Base-by-base conservation (phyloP, 2,329 filamentous ascomycete species). In the Blastomyces emzantsi region DNA sequence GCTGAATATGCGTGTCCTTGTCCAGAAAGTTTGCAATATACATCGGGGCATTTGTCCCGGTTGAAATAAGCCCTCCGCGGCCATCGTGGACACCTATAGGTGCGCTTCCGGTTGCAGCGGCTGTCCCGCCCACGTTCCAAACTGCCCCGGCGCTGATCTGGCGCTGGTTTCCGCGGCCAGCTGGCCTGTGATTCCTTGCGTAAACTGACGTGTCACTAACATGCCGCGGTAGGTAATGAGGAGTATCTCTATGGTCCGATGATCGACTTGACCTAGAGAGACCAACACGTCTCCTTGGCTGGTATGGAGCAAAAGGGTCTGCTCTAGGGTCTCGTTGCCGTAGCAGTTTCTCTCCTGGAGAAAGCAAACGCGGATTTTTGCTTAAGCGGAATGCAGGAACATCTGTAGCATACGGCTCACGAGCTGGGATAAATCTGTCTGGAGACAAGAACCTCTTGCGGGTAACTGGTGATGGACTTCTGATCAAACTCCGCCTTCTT, bases 121-220 rank as follows among this genome's bases (percentile, higher is more conserved):
- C 83, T 11, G 84, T 72, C n/a, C 89, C 88, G 33, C 90, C 89
- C 13, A 94, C 86, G 22, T 86, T 84, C 90, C 90, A 96, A 22
- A 93, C 81, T 11, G 87, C 83, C 2, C 89, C 88, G 66, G 81
- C 77, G 72, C 89, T 92, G 65, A 85, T 78, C 71, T 87, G 80
- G 63, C 81, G 67, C 22, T 69, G 61, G 36, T 68, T 67, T 57
- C 66, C 65, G 25, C 64, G 62, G 62, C 30, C 61, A n/a, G 52
- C 58, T 8, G 56, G 36, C 45, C 63, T 62, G 39, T 63, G 51
- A 13, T 63, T 61, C 57, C 65, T 63, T 28, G 68, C 49, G 36
- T 60, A 52, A 47, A 69, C 56, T 15, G 63, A 64, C 3, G 70
- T 64, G 59, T 72, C 71, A 41, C 69, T 70, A 60, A 77, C 67